Base-by-base conservation (phyloP, 2,329 filamentous ascomycete genomes). In the Madurella fahalii region DNA sequence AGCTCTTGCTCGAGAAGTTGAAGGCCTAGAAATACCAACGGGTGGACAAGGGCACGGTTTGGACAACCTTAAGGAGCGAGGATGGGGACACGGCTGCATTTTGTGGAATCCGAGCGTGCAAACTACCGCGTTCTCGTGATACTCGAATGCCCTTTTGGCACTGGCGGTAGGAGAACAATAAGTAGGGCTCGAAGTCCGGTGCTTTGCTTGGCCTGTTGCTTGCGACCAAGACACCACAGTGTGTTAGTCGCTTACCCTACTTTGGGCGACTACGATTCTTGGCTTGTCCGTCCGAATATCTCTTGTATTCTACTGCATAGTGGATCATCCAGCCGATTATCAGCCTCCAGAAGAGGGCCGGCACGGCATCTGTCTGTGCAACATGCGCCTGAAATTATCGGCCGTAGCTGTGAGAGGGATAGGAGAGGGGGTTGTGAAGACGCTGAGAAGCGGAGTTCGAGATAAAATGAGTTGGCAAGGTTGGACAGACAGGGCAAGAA, bases 1-100 rank as follows among this genome's bases (percentile, higher is more conserved):
- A 76, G 67, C 69, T 87, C 56, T 69, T 87, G 59, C 69, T 87
- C 54, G 78, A 80, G 67, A 83, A 80, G 71, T 66, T 86, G 59
- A 73, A 66, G 7, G 51, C 67, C 52, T 59, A 42, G 53, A 49
- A 42, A 15, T 9, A 25, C 7, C 25, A 25, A 25, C 34, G 34
- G 34, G 11, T 37, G 34, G 34, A 37, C 25, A 25, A 7, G 7
- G 25, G 25, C 25, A 7, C 25, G 7, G 25, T 25, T 25, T 25
- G 25, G 7, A 25, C 25, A 25, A 25, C 25, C 25, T 25, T 25
- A 25, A 25, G 7, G 25, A 7, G 25, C 25, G 25, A 25, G 25
- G 25, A 25, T 37, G 13, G 34, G 34, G 34, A 15, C 34, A 12
- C 34, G 13, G 4, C 34, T 37, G 34, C 2, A 4, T 15, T 37